Percentiles rank a stretch among this genome's conserved stretches.
These are phyloP conservation scores for Funneliformis mosseae DNA, from an alignment of 192 early-diverging fungal genomes.

Conservation along the genomic window DNA sequence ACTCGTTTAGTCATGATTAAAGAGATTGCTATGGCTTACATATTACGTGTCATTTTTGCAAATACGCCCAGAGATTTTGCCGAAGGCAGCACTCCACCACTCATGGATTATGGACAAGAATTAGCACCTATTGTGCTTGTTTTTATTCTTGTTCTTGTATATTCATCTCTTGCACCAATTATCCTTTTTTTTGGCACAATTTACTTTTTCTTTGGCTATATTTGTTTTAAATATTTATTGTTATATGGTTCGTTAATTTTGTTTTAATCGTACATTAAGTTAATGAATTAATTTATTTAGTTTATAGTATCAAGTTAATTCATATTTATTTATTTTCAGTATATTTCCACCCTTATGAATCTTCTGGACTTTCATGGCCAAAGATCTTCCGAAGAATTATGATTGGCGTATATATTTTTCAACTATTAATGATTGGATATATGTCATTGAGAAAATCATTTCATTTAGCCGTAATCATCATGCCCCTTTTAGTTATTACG, in stretches of 20 bases:
- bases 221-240: constrained; percentile 76
- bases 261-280: not conserved
- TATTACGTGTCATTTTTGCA: constrained; percentile 61
- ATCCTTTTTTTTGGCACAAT: constrained; percentile 71
- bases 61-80: constrained; percentile 82
- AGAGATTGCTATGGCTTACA: constrained; percentile 57
- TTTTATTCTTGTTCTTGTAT: constrained; percentile 73
- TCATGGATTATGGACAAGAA: constrained; percentile 68
- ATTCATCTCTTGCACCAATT: constrained; percentile 74
- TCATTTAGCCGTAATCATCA: constrained; percentile 43
- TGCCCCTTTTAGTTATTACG: constrained; percentile 54
- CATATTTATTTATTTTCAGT: constrained; percentile 43
- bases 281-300: constrained; percentile 2
- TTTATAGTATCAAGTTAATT: not conserved
- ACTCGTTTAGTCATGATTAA: constrained; percentile 70
- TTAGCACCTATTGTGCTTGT: constrained; percentile 73
- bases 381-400: constrained; percentile 70
- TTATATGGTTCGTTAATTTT: constrained; percentile 55
- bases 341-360: constrained; percentile 76
- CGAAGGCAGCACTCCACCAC: constrained; percentile 69
- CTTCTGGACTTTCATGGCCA: constrained; percentile 72
- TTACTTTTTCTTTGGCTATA: constrained; percentile 66
- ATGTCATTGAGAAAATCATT: constrained; percentile 59
- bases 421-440: constrained; percentile 63
- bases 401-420: constrained; percentile 65